Base-by-base conservation (phyloP, 2,329 filamentous ascomycete species). In the Arthroderma uncinatum region DNA sequence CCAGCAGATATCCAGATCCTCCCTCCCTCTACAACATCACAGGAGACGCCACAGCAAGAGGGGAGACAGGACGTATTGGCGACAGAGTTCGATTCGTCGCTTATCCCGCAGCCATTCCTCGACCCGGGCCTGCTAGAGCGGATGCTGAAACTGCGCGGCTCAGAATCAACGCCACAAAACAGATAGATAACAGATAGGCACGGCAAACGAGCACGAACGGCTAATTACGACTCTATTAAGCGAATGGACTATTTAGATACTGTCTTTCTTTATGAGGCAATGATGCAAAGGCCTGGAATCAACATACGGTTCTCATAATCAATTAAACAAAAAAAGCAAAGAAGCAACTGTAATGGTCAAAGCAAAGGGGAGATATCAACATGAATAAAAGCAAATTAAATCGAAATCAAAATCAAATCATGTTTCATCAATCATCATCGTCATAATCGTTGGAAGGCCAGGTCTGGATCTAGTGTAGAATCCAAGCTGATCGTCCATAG, bases 81-180 rank as follows among this genome's bases (percentile, higher is more conserved):
- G 25, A 57, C 58, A 12, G 60, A 62, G 54, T 62, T 63, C 53
- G 58, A 62, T 36, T 59, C 56, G 7, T 62, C 60, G 1, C 53
- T 39, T 9, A 52, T 50, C 7, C 60, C 57, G 8, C 61, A 63
- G 39, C 61, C 61, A 1, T 63, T 63, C 44, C 53, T 63, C 2
- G 60, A 63, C 21, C 44, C 44, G 3, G 44, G 23, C 2, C 21
- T 48, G 44, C 44, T 16, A 14, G 44, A 25, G 9, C 44, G 44
- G 19, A 25, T 48, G 21, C 44, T 25, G 25, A 48, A 30, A 16
- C 44, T 28, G 28, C 44, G 7, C 21, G 44, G 4, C 19, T 14
- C 44, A 14, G 12, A 23, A 16, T 4, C 16, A 7, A 23, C 10
- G 33, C 12, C 33, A 5, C 4, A 30, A 23, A 1, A 12, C 44